phyloP scores from a whole-genome alignment of 768 basidiomycete genomes.

The Lyophyllum shimeji region DNA sequence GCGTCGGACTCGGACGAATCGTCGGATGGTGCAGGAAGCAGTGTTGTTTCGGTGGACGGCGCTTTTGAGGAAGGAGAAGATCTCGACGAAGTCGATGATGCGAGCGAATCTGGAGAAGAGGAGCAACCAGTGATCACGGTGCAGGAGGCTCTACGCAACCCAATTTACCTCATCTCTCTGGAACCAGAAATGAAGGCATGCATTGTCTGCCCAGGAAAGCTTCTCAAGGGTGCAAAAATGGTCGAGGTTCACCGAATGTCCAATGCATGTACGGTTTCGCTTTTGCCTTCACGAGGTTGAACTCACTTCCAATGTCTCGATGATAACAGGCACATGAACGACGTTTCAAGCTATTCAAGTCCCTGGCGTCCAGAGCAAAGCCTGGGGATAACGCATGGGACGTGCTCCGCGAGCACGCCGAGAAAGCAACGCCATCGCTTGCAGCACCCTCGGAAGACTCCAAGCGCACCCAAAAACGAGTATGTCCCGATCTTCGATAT shows the following conservation, averaged over 20 bases:
- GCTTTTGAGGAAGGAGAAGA: slow-evolving; percentile 14
- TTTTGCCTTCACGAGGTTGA: slow-evolving; percentile 4
- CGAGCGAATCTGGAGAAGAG: slow-evolving; percentile 23
- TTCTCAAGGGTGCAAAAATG: slow-evolving; percentile 62
- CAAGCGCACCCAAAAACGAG: slow-evolving; percentile 65
- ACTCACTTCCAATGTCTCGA: slow-evolving; percentile 8
- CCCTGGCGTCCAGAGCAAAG: slow-evolving; percentile 37
- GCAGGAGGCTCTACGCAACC: slow-evolving; percentile 58
- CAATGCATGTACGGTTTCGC: slow-evolving; percentile 51
- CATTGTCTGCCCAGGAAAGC: slow-evolving; percentile 69
- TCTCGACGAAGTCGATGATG: slow-evolving; percentile 24
- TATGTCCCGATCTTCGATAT: slow-evolving; percentile 23
- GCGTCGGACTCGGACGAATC: slow-evolving; percentile 48
- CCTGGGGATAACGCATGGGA: slow-evolving; percentile 49
- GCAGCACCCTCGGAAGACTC: slow-evolving; percentile 34
- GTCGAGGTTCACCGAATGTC: slow-evolving; percentile 57
- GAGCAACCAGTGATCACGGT: slow-evolving; percentile 52
- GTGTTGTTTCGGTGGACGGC: slow-evolving; percentile 17
- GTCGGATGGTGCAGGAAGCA: slow-evolving; percentile 24
- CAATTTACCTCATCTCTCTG: slow-evolving; percentile 58
- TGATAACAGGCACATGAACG: slow-evolving; percentile 59
- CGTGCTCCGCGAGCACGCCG: slow-evolving; percentile 29
- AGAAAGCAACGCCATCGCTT: slow-evolving; percentile 24
- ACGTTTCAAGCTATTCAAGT: slow-evolving; percentile 51
- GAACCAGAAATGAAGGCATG: slow-evolving; percentile 60